phyloP scores from a whole-genome alignment of 139 green algal genomes.

The Astrephomene gubernaculifera region DNA sequence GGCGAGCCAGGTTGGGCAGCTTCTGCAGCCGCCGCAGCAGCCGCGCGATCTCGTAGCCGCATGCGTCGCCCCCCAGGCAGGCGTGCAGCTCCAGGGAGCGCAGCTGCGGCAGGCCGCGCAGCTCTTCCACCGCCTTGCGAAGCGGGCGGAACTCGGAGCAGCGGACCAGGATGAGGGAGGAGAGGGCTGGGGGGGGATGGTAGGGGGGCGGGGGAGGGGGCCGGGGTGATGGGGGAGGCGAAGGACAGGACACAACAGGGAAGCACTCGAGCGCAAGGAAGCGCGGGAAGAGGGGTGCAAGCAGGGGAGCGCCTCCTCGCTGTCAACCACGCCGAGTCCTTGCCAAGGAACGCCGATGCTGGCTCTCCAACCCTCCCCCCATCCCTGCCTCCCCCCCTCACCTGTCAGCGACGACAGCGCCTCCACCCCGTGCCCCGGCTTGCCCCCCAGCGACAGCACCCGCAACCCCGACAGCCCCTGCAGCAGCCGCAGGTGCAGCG shows the following conservation, averaged over 20 bases:
- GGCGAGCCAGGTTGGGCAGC: slow-evolving; percentile 20
- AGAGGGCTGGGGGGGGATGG: slow-evolving; percentile 19
- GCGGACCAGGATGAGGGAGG: slow-evolving; percentile 16
- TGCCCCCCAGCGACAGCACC: slow-evolving; percentile 24
- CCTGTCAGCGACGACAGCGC: slow-evolving; percentile 31
- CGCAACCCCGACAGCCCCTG: slow-evolving; percentile 26
- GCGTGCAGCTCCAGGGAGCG: slow-evolving; percentile 43
- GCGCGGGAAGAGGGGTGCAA: too few relatives aligned
- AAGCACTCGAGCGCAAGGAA: too few relatives aligned
- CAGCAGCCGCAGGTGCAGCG: slow-evolving; percentile 41
- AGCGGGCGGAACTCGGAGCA: slow-evolving; percentile 43
- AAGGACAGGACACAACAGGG: too few relatives aligned
- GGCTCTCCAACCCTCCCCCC: not conserved
- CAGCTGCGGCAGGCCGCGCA: slow-evolving; percentile 32
- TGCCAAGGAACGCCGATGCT: too few relatives aligned
- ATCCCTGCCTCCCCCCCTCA: not conserved
- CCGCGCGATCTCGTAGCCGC: slow-evolving; percentile 46
- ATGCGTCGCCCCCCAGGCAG: slow-evolving; percentile 36
- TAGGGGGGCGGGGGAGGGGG: not conserved
- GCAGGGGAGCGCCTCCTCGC: too few relatives aligned
- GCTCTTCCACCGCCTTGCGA: slow-evolving; percentile 47
- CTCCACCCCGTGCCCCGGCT: slow-evolving; percentile 41
- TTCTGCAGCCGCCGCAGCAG: slow-evolving; percentile 47
- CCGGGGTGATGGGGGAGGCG: not conserved
- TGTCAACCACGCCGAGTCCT: too few relatives aligned